Base-by-base conservation (phyloP, 768 basidiomycete genomes). In the Macrolepiota fuliginosa region DNA sequence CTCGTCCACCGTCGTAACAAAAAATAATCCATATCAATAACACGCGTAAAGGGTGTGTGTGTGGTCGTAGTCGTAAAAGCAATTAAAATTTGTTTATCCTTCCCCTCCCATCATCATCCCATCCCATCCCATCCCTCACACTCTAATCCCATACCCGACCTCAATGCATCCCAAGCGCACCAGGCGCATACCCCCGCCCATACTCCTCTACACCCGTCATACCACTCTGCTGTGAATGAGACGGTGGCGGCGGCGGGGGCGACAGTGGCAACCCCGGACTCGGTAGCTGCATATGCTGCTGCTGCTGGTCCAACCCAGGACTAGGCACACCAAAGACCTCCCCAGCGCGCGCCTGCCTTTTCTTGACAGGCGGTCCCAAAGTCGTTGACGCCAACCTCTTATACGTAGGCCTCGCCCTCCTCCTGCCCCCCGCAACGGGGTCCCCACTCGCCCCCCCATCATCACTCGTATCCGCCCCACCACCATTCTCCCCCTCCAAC, bases 341-440 rank as follows among this genome's bases (percentile, higher is more conserved):
- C n/a, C 29, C 29, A 32, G 3, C 29, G 3, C 7, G 29, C 3
- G 3, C 29, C 29, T 32, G 29, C 68, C 79, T 67, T 56, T 92
- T 91, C 52, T 81, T 64, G 63, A 78, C 78, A 37, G 74, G 74
- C 1, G 88, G 87, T 1, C 80, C 89, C n/a, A 92, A 72, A 10
- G 88, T 88, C 74, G 89, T 88, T 51, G 87, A 89, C 1, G 90
- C 84, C 39, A 89, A 70, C 49, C 90, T 77, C 77, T 92, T 92
- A 68, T 90, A 91, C 29, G 85, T 79, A 11, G 90, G 90, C 1
- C 90, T 54, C 67, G 72, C 74, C 58, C 64, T 73, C 12, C 68
- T 71, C 57, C 68, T 70, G 36, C 61, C 65, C 67, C 36, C 65
- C 66, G 32, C 66, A 66, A 32, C 69, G n/a, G n/a, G n/a, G n/a